Evolutionary conservation across 1,284 basidiomycete genomes (phyloP).

Genomic region (Inonotus obliquus): DNA sequence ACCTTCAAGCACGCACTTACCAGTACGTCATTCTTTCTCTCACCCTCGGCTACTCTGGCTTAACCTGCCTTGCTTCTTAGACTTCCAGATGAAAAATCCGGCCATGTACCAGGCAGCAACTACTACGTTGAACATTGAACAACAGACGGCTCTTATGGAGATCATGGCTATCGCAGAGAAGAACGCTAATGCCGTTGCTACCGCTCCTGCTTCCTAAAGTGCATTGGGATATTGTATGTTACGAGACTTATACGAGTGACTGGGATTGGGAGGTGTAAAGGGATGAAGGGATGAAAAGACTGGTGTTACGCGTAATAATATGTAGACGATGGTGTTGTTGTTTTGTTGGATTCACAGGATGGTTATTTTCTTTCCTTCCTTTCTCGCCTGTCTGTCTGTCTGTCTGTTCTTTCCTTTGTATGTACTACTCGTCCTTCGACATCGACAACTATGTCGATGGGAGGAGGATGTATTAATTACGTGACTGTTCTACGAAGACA

Average conservation of each 20-base stretch:
- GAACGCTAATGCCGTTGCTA: background rate
- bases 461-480: too few species aligned
- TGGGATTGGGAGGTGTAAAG: background rate
- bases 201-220: background rate
- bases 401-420: too few species aligned
- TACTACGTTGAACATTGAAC: slow-evolving; percentile 62
- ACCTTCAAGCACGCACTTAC: slow-evolving; percentile 73
- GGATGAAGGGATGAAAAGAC: background rate
- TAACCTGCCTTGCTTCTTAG: slow-evolving; percentile 32
- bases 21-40: slow-evolving; percentile 38
- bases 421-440: too few species aligned
- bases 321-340: too few species aligned
- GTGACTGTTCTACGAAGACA: too few species aligned
- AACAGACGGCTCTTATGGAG: slow-evolving; percentile 77
- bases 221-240: background rate
- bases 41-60: background rate
- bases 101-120: slow-evolving; percentile 65
- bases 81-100: slow-evolving; percentile 68
- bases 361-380: too few species aligned
- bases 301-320: too few species aligned
- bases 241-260: too few species aligned
- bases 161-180: slow-evolving; percentile 60
- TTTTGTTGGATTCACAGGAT: too few species aligned
- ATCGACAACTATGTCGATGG: too few species aligned
- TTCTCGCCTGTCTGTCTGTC: too few species aligned